Conservation (phyloP, 495 filamentous ascomycete species). For the Penicillium coffeae region DNA sequence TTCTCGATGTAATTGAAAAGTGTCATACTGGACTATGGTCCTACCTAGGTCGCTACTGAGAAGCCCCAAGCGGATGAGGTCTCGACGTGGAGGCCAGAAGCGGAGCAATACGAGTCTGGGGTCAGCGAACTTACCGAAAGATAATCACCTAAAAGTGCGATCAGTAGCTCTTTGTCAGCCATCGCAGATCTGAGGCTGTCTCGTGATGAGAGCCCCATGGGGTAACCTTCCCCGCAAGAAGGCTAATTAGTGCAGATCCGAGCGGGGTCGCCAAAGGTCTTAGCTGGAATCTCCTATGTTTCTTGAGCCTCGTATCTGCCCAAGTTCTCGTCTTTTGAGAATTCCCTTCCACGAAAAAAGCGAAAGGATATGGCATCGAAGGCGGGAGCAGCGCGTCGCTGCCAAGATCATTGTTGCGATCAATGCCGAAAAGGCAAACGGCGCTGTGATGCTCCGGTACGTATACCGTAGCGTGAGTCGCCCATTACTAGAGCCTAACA, state of each 20-base stretch:
- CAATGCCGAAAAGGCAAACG: slow-evolving; percentile 44
- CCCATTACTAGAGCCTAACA: slow-evolving; percentile 1
- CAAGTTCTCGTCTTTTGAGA: neutral
- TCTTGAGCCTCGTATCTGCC: slow-evolving; percentile 5
- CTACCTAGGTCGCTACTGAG: too few species aligned
- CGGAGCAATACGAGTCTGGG: too few species aligned
- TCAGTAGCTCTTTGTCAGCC: too few species aligned
- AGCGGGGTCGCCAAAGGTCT: neutral
- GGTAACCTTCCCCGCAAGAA: neutral
- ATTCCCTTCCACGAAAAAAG: neutral
- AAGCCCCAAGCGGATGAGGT: too few species aligned
- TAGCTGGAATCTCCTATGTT: neutral
- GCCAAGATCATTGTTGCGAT: slow-evolving; percentile 42
- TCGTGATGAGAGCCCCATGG: neutral
- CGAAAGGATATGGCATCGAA: neutral
- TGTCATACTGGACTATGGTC: too few species aligned
- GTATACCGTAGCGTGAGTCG: neutral
- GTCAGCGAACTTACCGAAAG: too few species aligned
- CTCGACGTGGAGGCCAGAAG: too few species aligned
- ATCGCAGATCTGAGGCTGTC: neutral
- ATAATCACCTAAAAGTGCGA: too few species aligned
- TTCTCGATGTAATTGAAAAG: too few species aligned
- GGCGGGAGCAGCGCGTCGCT: slow-evolving; percentile 8
- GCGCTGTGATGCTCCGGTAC: slow-evolving; percentile 36
- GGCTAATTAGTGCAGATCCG: neutral